Evolutionary conservation across 495 filamentous ascomycete species (phyloP).

Genomic region (Lepraria neglecta): DNA sequence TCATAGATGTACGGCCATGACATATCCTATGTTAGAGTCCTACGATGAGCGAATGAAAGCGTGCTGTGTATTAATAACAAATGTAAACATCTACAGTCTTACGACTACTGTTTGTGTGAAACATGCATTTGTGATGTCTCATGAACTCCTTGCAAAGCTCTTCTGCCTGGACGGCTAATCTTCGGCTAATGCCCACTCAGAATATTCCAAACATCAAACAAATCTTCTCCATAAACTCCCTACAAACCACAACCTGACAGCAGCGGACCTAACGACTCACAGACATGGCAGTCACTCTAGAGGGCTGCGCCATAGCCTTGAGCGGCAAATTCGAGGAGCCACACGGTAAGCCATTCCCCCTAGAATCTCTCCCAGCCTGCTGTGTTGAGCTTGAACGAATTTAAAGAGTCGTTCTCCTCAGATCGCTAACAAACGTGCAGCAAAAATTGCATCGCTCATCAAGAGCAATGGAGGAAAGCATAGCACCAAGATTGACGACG

Average conservation of each 20-base stretch:
- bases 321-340: slow-evolving; percentile 53
- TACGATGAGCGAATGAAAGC: slow-evolving; percentile 9
- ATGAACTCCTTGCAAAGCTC: no score
- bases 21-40: neutral
- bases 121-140: no score
- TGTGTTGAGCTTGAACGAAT: no score
- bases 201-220: neutral
- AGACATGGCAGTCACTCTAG: slow-evolving; percentile 36
- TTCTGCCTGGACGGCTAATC: no score
- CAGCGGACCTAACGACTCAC: neutral
- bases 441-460: slow-evolving; percentile 37
- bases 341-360: slow-evolving; percentile 44
- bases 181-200: no score
- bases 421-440: slow-evolving; percentile 24
- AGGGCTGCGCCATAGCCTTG: slow-evolving; percentile 48
- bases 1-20: slow-evolving; percentile 7
- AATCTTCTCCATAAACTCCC: neutral
- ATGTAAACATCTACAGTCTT: no score
- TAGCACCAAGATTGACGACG: slow-evolving; percentile 38
- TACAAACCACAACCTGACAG: neutral
- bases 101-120: no score
- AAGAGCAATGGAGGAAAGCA: slow-evolving; percentile 46
- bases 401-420: no score
- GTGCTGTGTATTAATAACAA: neutral
- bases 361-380: neutral